Evolutionary conservation across 2,329 filamentous ascomycete genomes (phyloP).

Genomic region (Cladosporium sp.): DNA sequence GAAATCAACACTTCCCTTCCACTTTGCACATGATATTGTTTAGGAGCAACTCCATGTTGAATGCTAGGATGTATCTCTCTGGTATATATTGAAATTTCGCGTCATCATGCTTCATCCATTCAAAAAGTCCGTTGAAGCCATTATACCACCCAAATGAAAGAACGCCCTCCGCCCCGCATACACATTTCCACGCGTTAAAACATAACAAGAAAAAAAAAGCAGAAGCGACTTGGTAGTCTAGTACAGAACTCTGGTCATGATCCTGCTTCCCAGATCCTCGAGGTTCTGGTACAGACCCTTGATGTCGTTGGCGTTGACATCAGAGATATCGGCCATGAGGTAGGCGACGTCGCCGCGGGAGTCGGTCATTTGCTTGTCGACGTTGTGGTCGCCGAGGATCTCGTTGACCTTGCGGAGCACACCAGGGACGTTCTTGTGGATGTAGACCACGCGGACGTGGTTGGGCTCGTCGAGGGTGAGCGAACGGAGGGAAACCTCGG

Average conservation of each 20-base stretch:
- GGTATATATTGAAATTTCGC: constrained; percentile 4
- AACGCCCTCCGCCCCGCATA: neutral
- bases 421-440: constrained; percentile 94
- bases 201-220: neutral
- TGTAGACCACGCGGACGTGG: constrained; percentile 89
- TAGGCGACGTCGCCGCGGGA: constrained; percentile 92
- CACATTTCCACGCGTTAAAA: neutral
- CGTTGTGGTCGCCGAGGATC: constrained; percentile 90
- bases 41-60: constrained; percentile 9
- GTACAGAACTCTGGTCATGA: constrained; percentile 46
- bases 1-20: neutral
- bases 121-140: constrained; percentile 10
- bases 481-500: constrained; percentile 88
- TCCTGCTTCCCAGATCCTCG: constrained; percentile 58
- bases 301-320: constrained; percentile 74
- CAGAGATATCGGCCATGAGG: constrained; percentile 94
- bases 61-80: constrained; percentile 13
- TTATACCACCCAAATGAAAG: neutral
- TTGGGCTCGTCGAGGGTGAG: constrained; percentile 84
- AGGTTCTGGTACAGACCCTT: constrained; percentile 79
- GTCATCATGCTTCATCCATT: constrained; percentile 8
- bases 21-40: neutral
- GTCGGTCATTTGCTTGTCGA: constrained; percentile 98
- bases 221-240: constrained; percentile 18
- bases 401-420: constrained; percentile 94